Base-by-base conservation (phyloP, 768 basidiomycete genomes). In the Scleroderma citrinum region DNA sequence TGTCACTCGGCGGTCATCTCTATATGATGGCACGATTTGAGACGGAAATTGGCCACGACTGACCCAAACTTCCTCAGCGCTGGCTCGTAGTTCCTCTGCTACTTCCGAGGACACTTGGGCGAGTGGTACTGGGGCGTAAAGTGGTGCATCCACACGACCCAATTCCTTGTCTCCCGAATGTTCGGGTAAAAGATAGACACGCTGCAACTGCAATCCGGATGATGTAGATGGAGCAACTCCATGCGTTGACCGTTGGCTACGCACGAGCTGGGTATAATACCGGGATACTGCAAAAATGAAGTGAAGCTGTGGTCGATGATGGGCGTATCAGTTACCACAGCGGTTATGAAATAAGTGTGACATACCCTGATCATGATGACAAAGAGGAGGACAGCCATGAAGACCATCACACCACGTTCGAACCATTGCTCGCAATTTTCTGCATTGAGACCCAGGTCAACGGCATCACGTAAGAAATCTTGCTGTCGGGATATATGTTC, bases 381-480 rank as follows among this genome's bases (percentile, higher is more conserved):
- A 31, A 87, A 67, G 39, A 80, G 71, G 68, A 85, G 75, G 38
- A 81, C 62, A 2, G 73, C 79, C 42, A 87, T 69, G 30, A 79
- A 72, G 0, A 71, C 81, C 50, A 85, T 62, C 29, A 82, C 74
- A 7, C 78, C 83, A 35, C 80, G 74, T 61, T 84, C 85, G 41
- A 88, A 75, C 83, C 84, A 87, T 49, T 76, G 74, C 59, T 91
- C 88, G 61, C 89, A 91, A 55, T 88, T 87, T 66, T 90, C 87
- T 37, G 86, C 66, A 57, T 76, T 85, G 57, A 90, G 71, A 0
- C 87, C 87, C 59, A 85, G 75, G 60, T 86, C 83, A 44, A 77
- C 72, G 67, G 87, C 66, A 55, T 80, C 80, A 8, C 80, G 79
- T 67, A 89, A 75, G 36, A 90, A 69, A 60, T 89, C 87, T 16